These are phyloP conservation scores for Penicillium frequentans DNA, from an alignment of 2,329 filamentous ascomycete species.

Conservation along the genomic window DNA sequence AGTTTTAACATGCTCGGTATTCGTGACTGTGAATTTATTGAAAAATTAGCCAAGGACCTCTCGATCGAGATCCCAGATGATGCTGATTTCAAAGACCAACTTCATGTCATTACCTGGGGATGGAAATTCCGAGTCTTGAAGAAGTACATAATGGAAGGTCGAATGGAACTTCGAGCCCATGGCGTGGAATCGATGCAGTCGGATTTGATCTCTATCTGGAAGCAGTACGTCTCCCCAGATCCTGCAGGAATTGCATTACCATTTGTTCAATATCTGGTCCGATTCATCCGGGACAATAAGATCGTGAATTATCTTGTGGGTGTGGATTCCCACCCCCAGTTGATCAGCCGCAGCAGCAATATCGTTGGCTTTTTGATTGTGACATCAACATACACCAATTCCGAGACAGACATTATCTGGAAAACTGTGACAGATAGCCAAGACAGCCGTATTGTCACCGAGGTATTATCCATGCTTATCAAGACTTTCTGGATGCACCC, in stretches of 20 bases:
- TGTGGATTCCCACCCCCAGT: slow-evolving; percentile 86
- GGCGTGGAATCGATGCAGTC: slow-evolving; percentile 73
- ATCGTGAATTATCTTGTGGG: slow-evolving; percentile 86
- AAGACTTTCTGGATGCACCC: slow-evolving; percentile 49
- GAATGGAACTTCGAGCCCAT: slow-evolving; percentile 85
- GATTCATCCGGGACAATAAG: slow-evolving; percentile 67
- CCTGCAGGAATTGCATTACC: slow-evolving; percentile 47
- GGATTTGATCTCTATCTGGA: slow-evolving; percentile 69
- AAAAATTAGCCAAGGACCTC: slow-evolving; percentile 37
- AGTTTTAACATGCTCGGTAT: slow-evolving; percentile 32
- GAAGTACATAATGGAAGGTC: slow-evolving; percentile 75
- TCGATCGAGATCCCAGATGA: slow-evolving; percentile 35
- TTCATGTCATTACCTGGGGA: slow-evolving; percentile 44
- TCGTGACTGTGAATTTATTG: slow-evolving; percentile 32
- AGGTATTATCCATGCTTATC: slow-evolving; percentile 68
- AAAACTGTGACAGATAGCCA: slow-evolving; percentile 76
- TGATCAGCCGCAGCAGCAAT: slow-evolving; percentile 77
- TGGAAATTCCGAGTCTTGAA: slow-evolving; percentile 71
- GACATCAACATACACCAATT: slow-evolving; percentile 68
- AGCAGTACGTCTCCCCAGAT: slow-evolving; percentile 51
- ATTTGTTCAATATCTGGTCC: slow-evolving; percentile 66
- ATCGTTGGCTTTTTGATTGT: slow-evolving; percentile 85
- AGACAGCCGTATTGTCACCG: slow-evolving; percentile 80
- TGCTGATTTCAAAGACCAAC: slow-evolving; percentile 25
- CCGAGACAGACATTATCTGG: slow-evolving; percentile 81